A percentile compares a stretch with the other conserved stretches of the same genome.
Conservation (phyloP, 345 rosid genomes). For the Arabis alpina region DNA sequence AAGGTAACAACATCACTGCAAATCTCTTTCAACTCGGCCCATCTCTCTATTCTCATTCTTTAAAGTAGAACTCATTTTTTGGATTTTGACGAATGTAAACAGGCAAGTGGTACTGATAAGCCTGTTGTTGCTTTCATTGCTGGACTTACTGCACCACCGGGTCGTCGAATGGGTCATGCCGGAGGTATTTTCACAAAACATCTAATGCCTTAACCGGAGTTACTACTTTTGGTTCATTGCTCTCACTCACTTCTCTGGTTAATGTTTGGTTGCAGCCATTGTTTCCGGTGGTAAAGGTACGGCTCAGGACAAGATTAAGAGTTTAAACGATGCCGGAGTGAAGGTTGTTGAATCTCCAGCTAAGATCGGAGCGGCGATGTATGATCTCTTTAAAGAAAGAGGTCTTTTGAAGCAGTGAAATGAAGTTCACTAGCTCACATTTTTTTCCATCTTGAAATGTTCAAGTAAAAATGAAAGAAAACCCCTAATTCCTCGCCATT, state of each 20-base stretch:
- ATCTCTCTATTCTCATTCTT: slow-evolving; percentile 11
- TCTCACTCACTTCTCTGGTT: slow-evolving; percentile 10
- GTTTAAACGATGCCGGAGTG: slow-evolving; percentile 88
- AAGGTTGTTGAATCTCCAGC: slow-evolving; percentile 97
- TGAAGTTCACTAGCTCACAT: slow-evolving; percentile 36
- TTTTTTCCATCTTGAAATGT: slow-evolving; percentile 9
- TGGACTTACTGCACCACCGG: slow-evolving; percentile 99
- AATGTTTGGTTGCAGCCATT: slow-evolving; percentile 64
- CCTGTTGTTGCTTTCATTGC: slow-evolving; percentile 98
- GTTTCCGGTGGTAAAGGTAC: slow-evolving; percentile 99
- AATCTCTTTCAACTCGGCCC: slow-evolving; percentile 20
- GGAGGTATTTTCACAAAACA: slow-evolving; percentile 65
- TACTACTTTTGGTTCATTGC: background rate
- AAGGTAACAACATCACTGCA: slow-evolving; percentile 51
- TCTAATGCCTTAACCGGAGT: background rate
- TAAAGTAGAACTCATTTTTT: background rate
- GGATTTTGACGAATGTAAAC: slow-evolving; percentile 42
- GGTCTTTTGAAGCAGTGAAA: slow-evolving; percentile 63
- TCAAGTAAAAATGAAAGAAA: slow-evolving; percentile 9
- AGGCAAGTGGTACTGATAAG: slow-evolving; percentile 96
- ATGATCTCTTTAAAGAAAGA: slow-evolving; percentile 76
- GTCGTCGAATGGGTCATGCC: slow-evolving; percentile 99
- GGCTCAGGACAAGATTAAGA: slow-evolving; percentile 91
- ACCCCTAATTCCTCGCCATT: slow-evolving; percentile 34
- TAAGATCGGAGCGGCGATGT: slow-evolving; percentile 83